Evolutionary conservation across 768 basidiomycete species (phyloP), one percentile per base, ranked within the genome.

Genomic region (Hemileccinum rubropunctum): DNA sequence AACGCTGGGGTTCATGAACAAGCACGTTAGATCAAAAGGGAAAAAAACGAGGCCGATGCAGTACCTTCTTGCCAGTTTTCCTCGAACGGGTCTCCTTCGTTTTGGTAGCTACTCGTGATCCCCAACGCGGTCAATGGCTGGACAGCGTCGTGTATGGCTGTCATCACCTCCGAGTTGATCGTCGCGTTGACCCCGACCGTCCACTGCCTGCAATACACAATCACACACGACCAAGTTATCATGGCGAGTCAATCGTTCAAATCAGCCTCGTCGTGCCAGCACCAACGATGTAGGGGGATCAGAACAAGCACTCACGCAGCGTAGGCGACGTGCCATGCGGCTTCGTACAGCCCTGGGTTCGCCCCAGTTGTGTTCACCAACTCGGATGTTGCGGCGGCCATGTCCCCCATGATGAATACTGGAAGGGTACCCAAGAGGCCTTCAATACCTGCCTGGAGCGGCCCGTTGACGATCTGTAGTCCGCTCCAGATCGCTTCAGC

Each of bases 81-180:
- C 21, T 63, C 61, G 36, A 52, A 63, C 6, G 49, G 20, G 18
- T 48, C 48, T 2, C 44, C 63, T 45, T 63, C 60, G 32, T 57
- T 62, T 23, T 62, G 60, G 53, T 65, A 63, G 37, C 60, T 62
- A 14, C 54, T 39, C 32, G 14, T 51, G 33, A 59, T 37, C 12
- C 58, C 62, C 12, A 65, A 21, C 0, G 51, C 48, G 7, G 45
- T 38, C 42, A 65, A 23, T 0, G 60, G 58, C 9, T 36, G 18
- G 35, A 54, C 44, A 1, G 62, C 50, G 14, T 43, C 12, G 3
- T 47, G 45, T 20, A 60, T 23, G 21, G 54, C 51, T 4, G 37
- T 33, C 20, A 34, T 42, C 43, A 60, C 17, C 27, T 36, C 28
- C 9, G 42, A 15, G 11, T 21, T 50, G 9, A 30, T 53, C 32